Conservation (phyloP, 192 early-diverging fungal genomes). For the Allomyces javanicus region DNA sequence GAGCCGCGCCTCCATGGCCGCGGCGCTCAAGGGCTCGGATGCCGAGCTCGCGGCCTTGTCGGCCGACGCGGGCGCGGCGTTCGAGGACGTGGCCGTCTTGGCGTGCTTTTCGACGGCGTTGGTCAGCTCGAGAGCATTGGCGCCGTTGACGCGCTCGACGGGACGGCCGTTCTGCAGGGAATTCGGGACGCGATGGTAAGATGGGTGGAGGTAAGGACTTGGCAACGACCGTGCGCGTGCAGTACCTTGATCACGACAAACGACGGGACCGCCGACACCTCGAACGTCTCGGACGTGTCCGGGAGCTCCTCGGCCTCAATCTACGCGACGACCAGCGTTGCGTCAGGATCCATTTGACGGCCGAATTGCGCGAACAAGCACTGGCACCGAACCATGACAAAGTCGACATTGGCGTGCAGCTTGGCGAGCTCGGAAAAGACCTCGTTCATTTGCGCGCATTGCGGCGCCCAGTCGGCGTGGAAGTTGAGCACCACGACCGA, state of each 20-base stretch:
- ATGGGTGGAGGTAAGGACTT: too few species aligned
- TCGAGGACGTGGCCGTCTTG: conserved; percentile 11
- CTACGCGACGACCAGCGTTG: conserved; percentile 8
- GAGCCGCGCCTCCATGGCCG: conserved; percentile 14
- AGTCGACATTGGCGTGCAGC: conserved; percentile 53
- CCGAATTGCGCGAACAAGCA: background rate
- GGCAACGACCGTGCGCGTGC: too few species aligned
- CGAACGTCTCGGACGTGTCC: conserved; percentile 68
- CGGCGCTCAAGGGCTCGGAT: background rate
- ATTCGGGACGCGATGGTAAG: background rate
- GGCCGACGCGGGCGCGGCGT: conserved; percentile 12
- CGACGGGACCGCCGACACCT: conserved; percentile 79
- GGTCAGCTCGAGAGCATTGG: conserved; percentile 63
- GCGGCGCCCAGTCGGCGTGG: conserved; percentile 75
- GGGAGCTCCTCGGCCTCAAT: conserved; percentile 79
- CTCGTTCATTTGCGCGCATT: conserved; percentile 79
- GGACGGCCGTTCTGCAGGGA: conserved; percentile 31
- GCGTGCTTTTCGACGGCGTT: conserved; percentile 44
- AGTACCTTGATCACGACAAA: conserved; percentile 62
- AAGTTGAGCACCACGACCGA: conserved; percentile 54
- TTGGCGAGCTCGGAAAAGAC: conserved; percentile 69
- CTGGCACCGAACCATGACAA: conserved; percentile 39
- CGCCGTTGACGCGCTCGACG: conserved; percentile 67
- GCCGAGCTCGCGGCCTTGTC: conserved; percentile 6
- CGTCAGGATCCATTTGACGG: background rate